Base-by-base conservation (phyloP, 1,284 basidiomycete species). In the Psilocybe mexicana region DNA sequence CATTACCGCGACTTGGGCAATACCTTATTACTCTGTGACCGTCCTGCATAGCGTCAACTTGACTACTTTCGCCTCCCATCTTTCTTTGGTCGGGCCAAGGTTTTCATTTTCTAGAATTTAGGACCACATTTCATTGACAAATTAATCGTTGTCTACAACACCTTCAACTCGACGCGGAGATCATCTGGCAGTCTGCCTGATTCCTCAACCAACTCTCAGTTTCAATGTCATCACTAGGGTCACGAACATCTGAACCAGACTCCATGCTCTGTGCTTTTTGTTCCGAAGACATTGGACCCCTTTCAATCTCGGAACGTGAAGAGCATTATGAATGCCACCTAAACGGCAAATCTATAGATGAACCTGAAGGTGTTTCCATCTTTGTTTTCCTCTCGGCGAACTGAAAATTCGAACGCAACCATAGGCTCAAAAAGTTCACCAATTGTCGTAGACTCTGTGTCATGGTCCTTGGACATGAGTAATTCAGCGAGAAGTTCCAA, bases 251-350 rank as follows among this genome's bases (percentile, higher is more conserved):
- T 28, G 6, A 14, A 28, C 25, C 26, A 28, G 18, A 40, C 7
- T 12, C 12, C 38, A 40, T 40, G 38, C 3, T 8, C 11, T 40
- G 38, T 12, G 38, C 38, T 4, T 40, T 40, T 12, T 40, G 44
- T 23, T 45, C 23, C 5, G 26, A 5, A 45, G 26, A 45, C 11
- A 24, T 25, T 28, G n/a, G 24, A 14, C 44, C 44, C 7, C 64
- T 80, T 43, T 70, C 73, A 2, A 26, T 68, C 0, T 11, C 57
- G 6, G 65, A 79, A 58, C 77, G 81, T 40, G 65, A 77, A 54
- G 59, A 68, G 14, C 86, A 88, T 62, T 86, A 83, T 62, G 72
- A 81, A 2, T 36, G 59, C 6, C 85, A 88, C 65, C 66, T 84
- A 55, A 54, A 52, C 35, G 55, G 62, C 18, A 54, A 60, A 26